A percentile compares a stretch with the other conserved stretches of the same genome.
These are phyloP conservation scores for Gymnopilus dilepis DNA, from an alignment of 768 basidiomycete species.

Conservation along the genomic window DNA sequence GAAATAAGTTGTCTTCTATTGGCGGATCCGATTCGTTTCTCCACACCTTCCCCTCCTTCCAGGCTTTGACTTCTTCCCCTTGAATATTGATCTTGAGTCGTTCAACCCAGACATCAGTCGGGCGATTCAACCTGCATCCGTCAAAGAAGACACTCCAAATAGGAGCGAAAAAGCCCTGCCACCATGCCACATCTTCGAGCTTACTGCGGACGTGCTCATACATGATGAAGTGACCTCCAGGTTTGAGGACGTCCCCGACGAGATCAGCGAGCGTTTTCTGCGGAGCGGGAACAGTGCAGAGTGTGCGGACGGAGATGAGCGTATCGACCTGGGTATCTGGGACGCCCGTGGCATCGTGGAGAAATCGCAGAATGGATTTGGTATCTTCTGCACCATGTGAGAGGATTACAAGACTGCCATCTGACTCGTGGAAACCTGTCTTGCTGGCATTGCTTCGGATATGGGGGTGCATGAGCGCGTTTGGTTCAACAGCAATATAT, in stretches of 20 bases:
- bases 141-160: slow-evolving; percentile 64
- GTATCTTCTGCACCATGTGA: slow-evolving; percentile 67
- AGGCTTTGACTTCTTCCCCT: slow-evolving; percentile 51
- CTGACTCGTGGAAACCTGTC: slow-evolving; percentile 56
- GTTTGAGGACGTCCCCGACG: slow-evolving; percentile 55
- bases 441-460: slow-evolving; percentile 53
- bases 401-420: slow-evolving; percentile 60
- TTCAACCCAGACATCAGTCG: slow-evolving; percentile 54
- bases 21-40: slow-evolving; percentile 48
- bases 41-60: slow-evolving; percentile 26
- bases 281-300: slow-evolving; percentile 71
- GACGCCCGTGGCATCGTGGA: slow-evolving; percentile 22
- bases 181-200: slow-evolving; percentile 60
- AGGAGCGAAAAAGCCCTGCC: slow-evolving; percentile 77
- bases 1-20: slow-evolving; percentile 59
- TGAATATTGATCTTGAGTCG: slow-evolving; percentile 31
- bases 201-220: slow-evolving; percentile 73
- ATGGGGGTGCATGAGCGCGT: slow-evolving; percentile 62
- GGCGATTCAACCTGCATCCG: slow-evolving; percentile 67
- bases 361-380: slow-evolving; percentile 45
- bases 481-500: slow-evolving; percentile 79
- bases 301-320: slow-evolving; percentile 63
- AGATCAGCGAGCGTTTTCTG: slow-evolving; percentile 50
- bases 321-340: slow-evolving; percentile 50
- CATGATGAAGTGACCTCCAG: slow-evolving; percentile 68